Evolutionary conservation across 176 grass and related monocot species (phyloP).

Genomic region (Ampelocalamus luodianensis): DNA sequence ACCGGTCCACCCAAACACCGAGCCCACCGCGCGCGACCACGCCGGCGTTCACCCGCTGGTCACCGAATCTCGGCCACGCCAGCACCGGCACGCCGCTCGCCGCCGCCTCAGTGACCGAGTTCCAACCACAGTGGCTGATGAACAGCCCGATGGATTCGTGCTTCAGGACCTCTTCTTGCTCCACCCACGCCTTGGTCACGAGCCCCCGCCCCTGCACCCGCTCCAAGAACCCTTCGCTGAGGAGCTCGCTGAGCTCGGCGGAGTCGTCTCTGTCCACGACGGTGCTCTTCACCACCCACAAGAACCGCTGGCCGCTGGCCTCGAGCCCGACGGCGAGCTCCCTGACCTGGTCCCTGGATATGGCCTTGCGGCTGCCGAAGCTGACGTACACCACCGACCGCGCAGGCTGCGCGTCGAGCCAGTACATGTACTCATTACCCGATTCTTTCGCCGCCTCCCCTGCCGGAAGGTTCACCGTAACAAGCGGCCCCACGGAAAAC

Average conservation of each 20-base stretch:
- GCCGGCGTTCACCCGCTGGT: conserved; percentile 69
- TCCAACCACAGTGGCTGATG: conserved; percentile 84
- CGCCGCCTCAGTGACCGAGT: conserved; percentile 73
- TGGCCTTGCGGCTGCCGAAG: conserved; percentile 72
- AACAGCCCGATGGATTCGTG: conserved; percentile 62
- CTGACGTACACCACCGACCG: conserved; percentile 75
- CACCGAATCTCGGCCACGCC: conserved; percentile 63
- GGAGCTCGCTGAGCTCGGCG: conserved; percentile 39
- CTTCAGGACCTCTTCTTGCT: conserved; percentile 63
- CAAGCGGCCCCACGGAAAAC: conserved; percentile 53
- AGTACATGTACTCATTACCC: neutral
- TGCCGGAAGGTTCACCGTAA: neutral
- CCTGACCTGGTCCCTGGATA: conserved; percentile 51
- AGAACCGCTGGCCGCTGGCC: conserved; percentile 58
- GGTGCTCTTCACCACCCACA: conserved; percentile 75
- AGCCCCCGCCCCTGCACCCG: conserved; percentile 50
- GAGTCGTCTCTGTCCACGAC: conserved; percentile 58
- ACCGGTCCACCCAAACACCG: conserved; percentile 50
- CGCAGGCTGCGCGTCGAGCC: conserved; percentile 67
- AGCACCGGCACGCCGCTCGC: conserved; percentile 55
- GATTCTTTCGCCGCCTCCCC: neutral
- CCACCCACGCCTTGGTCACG: conserved; percentile 73
- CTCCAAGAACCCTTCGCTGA: conserved; percentile 54
- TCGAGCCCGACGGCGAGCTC: conserved; percentile 69
- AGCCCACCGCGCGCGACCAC: conserved; percentile 45